Evolutionary conservation across 1,284 basidiomycete genomes (phyloP), one percentile per base, ranked within the genome.

Genomic region (Ustilago lituana): DNA sequence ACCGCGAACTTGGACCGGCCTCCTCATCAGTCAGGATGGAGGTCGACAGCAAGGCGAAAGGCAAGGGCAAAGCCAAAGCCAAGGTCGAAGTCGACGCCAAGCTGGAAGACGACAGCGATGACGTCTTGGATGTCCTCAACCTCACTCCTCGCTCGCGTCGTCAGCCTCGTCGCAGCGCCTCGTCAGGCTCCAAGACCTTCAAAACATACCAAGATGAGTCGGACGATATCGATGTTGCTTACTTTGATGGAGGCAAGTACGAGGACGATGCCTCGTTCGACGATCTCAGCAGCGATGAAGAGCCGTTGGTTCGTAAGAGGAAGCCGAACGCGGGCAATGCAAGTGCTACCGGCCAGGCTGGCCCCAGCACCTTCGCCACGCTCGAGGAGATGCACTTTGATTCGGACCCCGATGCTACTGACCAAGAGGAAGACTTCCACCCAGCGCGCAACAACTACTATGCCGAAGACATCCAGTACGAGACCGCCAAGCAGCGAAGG

Each of bases 401-500:
- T 17, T 53, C 55, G 5, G 64, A 67, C 44, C 27, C 48, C 2
- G 47, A 58, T 19, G 48, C 37, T 15, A 53, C 50, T 31, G 61
- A 66, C 37, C 61, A 64, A 19, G 68, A 53, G 9, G 55, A 56
- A 4, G 64, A 64, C 14, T 43, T 44, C 22, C 44, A 60, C 5
- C 51, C 48, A 9, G 57, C 43, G 4, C 33, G 49, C 45, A 59
- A 50, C 61, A 64, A 74, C 29, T 54, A 33, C 41, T 62, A 74
- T 17, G 64, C 54, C 2, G 67, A 72, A 40, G 58, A 67, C 14
- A 39, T 24, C 17, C 53, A 60, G 48, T 79, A 76, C 53, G 77
- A 79, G 45, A 79, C 77, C 7, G 66, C 46, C 15, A 79, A 70
- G 48, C 77, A 79, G 63, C 51, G 77, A 15, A 55, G 38, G 27